Percentiles rank a stretch among this genome's conserved stretches.
Conservation (phyloP, 179 eudicot species). For the Beta macrorhiza region DNA sequence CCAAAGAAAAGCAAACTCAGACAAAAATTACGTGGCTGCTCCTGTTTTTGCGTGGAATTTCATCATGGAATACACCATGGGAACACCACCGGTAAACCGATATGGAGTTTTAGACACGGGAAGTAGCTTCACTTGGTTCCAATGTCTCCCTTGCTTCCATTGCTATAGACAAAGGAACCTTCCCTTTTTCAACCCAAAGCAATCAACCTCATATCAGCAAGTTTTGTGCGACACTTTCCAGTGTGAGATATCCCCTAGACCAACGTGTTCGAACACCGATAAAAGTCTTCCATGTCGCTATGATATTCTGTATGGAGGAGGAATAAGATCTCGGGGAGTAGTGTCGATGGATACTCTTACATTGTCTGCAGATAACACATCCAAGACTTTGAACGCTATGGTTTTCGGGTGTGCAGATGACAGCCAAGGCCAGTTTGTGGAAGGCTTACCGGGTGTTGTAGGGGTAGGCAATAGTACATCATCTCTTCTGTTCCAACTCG, state of each 20-base stretch:
- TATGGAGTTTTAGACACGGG: conserved; percentile 12
- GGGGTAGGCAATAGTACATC: neutral
- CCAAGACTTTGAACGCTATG: neutral
- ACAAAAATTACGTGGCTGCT: neutral
- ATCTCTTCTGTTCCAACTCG: neutral
- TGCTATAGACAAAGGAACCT: neutral
- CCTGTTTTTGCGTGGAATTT: neutral
- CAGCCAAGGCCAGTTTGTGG: neutral
- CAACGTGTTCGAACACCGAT: too few relatives aligned
- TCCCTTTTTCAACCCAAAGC: neutral
- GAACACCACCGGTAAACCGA: conserved; percentile 1
- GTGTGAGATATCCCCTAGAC: neutral
- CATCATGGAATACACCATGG: conserved; percentile 5
- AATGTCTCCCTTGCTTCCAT: conserved; percentile 2
- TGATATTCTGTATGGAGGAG: neutral
- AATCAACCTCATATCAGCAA: neutral
- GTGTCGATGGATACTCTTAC: conserved; percentile 1
- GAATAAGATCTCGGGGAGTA: neutral
- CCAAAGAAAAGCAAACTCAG: neutral
- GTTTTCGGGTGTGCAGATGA: conserved; percentile 5
- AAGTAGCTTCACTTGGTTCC: conserved; percentile 1
- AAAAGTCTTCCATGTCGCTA: neutral
- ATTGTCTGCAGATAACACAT: neutral
- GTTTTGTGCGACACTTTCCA: conserved; percentile 1
- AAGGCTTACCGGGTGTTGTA: neutral